phyloP scores from a whole-genome alignment of 805 yeast species.

The Scheffersomyces ergatensis region DNA sequence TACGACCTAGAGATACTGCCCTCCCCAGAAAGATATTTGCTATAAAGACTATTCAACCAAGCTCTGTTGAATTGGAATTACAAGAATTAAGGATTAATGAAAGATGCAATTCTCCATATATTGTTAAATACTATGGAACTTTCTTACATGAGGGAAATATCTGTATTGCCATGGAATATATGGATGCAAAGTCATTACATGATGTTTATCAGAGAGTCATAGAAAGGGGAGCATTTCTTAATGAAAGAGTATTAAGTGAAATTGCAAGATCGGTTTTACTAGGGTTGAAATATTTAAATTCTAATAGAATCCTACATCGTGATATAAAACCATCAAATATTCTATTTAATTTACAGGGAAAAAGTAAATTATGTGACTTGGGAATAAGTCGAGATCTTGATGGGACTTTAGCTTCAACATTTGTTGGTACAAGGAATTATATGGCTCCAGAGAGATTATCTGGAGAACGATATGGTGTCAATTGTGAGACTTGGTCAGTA shows the following conservation, averaged over 20 bases:
- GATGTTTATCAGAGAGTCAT: slow-evolving; percentile 77
- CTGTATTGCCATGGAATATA: slow-evolving; percentile 94
- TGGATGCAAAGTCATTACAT: slow-evolving; percentile 91
- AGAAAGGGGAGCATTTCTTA: slow-evolving; percentile 30
- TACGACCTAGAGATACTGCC: slow-evolving; percentile 26
- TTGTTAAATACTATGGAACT: slow-evolving; percentile 92
- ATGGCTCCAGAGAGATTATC: slow-evolving; percentile 99
- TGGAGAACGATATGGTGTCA: slow-evolving; percentile 93
- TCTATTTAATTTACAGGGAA: slow-evolving; percentile 68
- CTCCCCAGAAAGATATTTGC: slow-evolving; percentile 64
- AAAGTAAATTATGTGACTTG: slow-evolving; percentile 92
- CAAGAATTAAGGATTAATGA: not conserved
- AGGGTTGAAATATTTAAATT: slow-evolving; percentile 87
- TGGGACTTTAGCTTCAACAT: slow-evolving; percentile 91
- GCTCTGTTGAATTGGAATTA: not conserved
- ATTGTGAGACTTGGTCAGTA: slow-evolving; percentile 95
- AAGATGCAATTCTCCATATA: slow-evolving; percentile 73
- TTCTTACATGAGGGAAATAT: slow-evolving; percentile 59
- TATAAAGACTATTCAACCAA: slow-evolving; percentile 45
- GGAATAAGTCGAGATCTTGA: slow-evolving; percentile 98
- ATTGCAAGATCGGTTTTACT: slow-evolving; percentile 81
- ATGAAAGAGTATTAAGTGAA: slow-evolving; percentile 90
- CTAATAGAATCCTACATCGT: slow-evolving; percentile 84
- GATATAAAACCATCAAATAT: slow-evolving; percentile 97
- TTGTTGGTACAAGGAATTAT: slow-evolving; percentile 95